Conservation (phyloP, 2,329 filamentous ascomycete genomes). For the Atkinsonella texensis region DNA sequence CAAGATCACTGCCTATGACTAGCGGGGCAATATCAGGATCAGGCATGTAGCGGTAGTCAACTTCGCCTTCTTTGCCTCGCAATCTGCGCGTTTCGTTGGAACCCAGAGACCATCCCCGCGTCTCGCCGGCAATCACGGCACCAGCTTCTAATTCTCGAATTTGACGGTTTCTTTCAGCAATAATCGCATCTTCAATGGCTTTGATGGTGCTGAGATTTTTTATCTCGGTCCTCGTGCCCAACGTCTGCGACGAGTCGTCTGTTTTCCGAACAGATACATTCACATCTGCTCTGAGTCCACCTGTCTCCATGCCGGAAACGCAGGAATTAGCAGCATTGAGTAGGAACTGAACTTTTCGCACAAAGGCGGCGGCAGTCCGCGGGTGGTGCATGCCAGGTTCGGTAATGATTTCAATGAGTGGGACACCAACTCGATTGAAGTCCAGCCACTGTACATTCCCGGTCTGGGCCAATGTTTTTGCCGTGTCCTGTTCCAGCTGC, state of each 20-base stretch:
- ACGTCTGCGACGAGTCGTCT: conserved; percentile 27
- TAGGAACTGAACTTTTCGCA: conserved; percentile 76
- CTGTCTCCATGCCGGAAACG: conserved; percentile 84
- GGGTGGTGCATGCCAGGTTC: conserved; percentile 79
- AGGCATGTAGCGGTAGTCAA: conserved; percentile 98
- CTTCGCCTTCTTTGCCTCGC: conserved; percentile 88
- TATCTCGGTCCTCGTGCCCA: conserved; percentile 89
- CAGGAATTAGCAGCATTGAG: conserved; percentile 74
- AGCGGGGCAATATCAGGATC: conserved; percentile 83
- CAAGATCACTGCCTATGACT: conserved; percentile 57
- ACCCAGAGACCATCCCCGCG: conserved; percentile 82
- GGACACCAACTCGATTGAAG: conserved; percentile 84
- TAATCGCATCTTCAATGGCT: conserved; percentile 86
- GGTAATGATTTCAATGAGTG: conserved; percentile 91
- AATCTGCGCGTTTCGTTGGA: conserved; percentile 69
- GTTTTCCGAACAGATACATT: conserved; percentile 75
- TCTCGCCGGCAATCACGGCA: conserved; percentile 69
- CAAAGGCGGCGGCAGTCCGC: conserved; percentile 74
- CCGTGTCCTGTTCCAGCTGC: conserved; percentile 96
- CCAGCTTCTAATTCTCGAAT: conserved; percentile 69
- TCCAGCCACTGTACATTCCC: conserved; percentile 69
- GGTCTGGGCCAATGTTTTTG: conserved; percentile 76
- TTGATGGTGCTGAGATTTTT: conserved; percentile 95
- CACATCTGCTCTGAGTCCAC: conserved; percentile 83
- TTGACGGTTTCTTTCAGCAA: conserved; percentile 81